Percentiles rank a stretch among this genome's conserved stretches.
Conservation (phyloP, 345 rosid species). For the Alliaria petiolata region DNA sequence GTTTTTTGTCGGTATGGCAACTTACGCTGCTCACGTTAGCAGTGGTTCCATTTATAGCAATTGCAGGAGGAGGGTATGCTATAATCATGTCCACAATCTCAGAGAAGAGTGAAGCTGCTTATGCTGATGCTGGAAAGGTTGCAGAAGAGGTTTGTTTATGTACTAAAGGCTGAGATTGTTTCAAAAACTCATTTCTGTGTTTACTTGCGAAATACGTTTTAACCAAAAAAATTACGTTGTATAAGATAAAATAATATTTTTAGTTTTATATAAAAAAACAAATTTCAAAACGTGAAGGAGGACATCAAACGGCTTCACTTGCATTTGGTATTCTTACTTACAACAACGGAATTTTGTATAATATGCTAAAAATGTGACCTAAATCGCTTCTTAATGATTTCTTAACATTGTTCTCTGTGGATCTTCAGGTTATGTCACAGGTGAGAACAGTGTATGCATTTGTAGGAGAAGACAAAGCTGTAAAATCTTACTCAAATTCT, state of each 20-base stretch:
- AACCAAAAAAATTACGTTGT: too few relatives aligned
- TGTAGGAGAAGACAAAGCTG: conserved; percentile 72
- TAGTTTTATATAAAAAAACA: background rate
- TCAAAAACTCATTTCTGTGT: background rate
- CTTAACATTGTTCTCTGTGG: background rate
- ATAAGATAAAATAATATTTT: background rate
- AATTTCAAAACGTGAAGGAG: background rate
- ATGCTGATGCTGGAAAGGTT: conserved; percentile 73
- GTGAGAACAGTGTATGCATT: conserved; percentile 75
- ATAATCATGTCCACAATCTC: conserved; percentile 68
- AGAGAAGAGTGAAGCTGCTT: conserved; percentile 75
- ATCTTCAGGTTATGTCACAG: conserved; percentile 60
- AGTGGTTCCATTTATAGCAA: conserved; percentile 78
- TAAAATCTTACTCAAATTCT: conserved; percentile 50
- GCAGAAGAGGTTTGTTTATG: conserved; percentile 64
- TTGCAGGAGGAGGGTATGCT: conserved; percentile 73
- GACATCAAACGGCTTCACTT: too few relatives aligned
- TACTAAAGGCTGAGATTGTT: background rate
- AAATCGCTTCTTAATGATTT: background rate
- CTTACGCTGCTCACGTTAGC: conserved; percentile 79
- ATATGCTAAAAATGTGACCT: background rate
- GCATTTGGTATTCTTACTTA: too few relatives aligned
- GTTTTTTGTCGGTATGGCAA: conserved; percentile 73
- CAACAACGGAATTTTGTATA: background rate
- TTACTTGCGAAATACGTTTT: background rate